Evolutionary conservation across 2,329 filamentous ascomycete genomes (phyloP).

Genomic region (Fusarium sp.): DNA sequence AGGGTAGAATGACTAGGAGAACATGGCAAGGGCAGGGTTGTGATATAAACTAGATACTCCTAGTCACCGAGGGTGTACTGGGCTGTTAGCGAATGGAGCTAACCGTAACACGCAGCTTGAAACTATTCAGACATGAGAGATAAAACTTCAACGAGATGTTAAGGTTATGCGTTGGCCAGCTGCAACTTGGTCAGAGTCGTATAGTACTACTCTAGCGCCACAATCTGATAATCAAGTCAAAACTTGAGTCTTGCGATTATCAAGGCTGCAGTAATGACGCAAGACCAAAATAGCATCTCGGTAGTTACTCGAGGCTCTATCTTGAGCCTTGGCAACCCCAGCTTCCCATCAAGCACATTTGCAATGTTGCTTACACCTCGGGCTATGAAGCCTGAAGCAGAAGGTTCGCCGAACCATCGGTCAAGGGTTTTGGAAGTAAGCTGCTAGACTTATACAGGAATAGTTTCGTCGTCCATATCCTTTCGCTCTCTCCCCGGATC

Average conservation of each 20-base stretch:
- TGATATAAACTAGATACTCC: not conserved
- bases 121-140: not conserved
- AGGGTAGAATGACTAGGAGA: not conserved
- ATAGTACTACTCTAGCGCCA: not conserved
- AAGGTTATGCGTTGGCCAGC: not conserved
- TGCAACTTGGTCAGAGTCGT: not conserved
- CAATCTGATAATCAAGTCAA: not conserved
- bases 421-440: conserved; percentile 18
- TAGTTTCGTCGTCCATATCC: conserved; percentile 21
- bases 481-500: conserved; percentile 33
- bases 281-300: conserved; percentile 1
- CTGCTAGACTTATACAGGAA: conserved; percentile 37
- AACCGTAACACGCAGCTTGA: not conserved
- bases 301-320: conserved; percentile 8
- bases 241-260: not conserved
- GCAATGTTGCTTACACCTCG: not conserved
- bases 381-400: not conserved
- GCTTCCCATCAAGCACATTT: conserved; percentile 5
- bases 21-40: not conserved
- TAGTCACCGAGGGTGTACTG: not conserved
- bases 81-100: not conserved
- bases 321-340: conserved; percentile 9
- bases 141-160: not conserved
- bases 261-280: conserved; percentile 1
- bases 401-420: conserved; percentile 30